Evolutionary conservation across 139 green algal species (phyloP), one percentile per base, ranked within the genome.

Genomic region (Picochlorum sp.): DNA sequence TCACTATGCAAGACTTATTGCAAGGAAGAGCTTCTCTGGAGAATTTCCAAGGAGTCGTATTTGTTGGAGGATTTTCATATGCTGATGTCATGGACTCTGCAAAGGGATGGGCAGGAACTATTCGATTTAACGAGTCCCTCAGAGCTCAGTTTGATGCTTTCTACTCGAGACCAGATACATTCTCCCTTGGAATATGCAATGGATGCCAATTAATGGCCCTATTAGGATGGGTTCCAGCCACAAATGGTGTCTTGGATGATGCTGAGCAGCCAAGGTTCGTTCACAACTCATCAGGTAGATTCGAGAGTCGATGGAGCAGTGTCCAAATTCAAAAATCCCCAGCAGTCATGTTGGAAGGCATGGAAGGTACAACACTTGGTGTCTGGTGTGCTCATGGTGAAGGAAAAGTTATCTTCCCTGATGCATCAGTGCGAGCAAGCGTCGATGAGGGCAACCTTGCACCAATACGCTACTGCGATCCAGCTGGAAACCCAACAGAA

Each of bases 121-220:
- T 99, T 79, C 83, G 88, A 57, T 96, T 95, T 81, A 98, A 96
- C 77, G 69, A 71, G 20, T 56, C 64, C 21, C 65, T 98, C 18
- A 81, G 82, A 60, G 32, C 69, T 20, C 83, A 97, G 78, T 98
- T 99, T 80, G 50, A 86, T 44, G 73, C 62, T 60, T 96, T 95
- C 69, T 75, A 85, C 30, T 58, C 64, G 4, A 51, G 76, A 58
- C 20, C 69, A 6, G 90, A 98, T 82, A 98, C 93, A 49, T 98
- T 91, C 74, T 94, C 82, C 49, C 84, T 99, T 34, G 94, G 94
- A 65, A 77, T 99, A 28, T 99, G 94, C 89, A 99, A 99, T 76
- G 94, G 94, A 41, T 98, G 93, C 82, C 94, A 99, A 85, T 83
- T 99, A n/a, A 96, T 97, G 93, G 94, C 94, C 20, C 82, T 99